Base-by-base conservation (phyloP, 805 yeast genomes). In the Cyberlindnera mycetangii region DNA sequence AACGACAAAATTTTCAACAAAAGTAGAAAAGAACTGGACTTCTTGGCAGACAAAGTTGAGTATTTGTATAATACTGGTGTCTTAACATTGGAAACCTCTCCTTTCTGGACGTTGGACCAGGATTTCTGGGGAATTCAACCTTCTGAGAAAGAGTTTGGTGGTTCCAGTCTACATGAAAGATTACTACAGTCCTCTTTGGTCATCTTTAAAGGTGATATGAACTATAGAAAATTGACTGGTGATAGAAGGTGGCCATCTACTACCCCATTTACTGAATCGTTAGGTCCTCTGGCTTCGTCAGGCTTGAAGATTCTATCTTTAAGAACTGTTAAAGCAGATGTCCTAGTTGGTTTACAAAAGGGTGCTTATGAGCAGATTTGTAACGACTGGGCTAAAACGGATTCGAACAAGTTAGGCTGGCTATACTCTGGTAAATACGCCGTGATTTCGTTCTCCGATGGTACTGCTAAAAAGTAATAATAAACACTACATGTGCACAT, bases 321-420 rank as follows among this genome's bases (percentile, higher is more conserved):
- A 56, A 81, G 99, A 70, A 93, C 98, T 2, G 84, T 96, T 64
- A 93, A 93, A 67, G 97, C 98, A 1, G 99, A 93, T 62, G 98
- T 90, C 7, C 82, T 85, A 42, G 97, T 87, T 32, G 98, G 95
- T 1, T 75, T 93, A 51, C 72, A 75, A 4, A 74, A 71, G 32
- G 97, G 96, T 3, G 67, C 78, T 33, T 86, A 85, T 53, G 89
- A 83, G 55, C 72, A 79, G 58, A 72, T 92, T 51, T 72, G 78
- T 36, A 65, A 74, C 45, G 65, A 68, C 34, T 90, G 87, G 85
- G 54, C 65, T 31, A 67, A 67, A 59, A 82, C 86, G 0, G 79
- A 84, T 49, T 82, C 83, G 47, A 64, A 71, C 40, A 88, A 86
- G 20, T 79, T 79, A 37, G 78, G 83, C 51, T 93, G 99, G 99